Evolutionary conservation across 345 rosid genomes (phyloP).

Genomic region (Psidium guajava): DNA sequence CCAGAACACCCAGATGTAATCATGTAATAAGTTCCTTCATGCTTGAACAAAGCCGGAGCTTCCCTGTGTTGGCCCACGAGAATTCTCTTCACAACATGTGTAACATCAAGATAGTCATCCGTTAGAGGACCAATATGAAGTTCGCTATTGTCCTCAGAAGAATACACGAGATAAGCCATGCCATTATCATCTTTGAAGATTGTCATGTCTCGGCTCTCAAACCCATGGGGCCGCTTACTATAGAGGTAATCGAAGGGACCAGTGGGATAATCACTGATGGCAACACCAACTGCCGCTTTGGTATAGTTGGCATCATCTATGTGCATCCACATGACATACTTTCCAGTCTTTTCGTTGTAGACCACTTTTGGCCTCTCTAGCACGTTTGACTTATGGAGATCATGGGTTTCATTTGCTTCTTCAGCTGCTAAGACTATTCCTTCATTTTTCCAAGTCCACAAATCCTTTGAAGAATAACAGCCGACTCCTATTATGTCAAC

Average conservation of each 20-base stretch:
- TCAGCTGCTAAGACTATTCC: conserved; percentile 74
- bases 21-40: conserved; percentile 78
- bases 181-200: conserved; percentile 79
- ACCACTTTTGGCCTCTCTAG: conserved; percentile 93
- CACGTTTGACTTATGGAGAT: conserved; percentile 74
- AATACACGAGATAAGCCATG: conserved; percentile 66
- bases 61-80: conserved; percentile 69
- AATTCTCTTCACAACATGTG: conserved; percentile 36
- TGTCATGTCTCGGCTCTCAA: conserved; percentile 93
- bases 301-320: conserved; percentile 86
- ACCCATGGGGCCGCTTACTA: conserved; percentile 79
- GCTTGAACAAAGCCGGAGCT: conserved; percentile 87
- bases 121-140: conserved; percentile 84
- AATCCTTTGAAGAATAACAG: conserved; percentile 91
- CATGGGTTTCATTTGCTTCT: conserved; percentile 59
- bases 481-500: conserved; percentile 93
- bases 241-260: conserved; percentile 73
- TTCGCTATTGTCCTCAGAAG: conserved; percentile 79
- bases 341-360: conserved; percentile 55
- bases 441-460: conserved; percentile 88
- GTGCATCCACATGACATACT: conserved; percentile 99
- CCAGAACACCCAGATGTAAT: conserved; percentile 86
- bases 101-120: conserved; percentile 59
- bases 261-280: conserved; percentile 54
- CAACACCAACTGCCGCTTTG: conserved; percentile 85